phyloP scores from a whole-genome alignment of 176 grass and related monocot genomes.

The Otatea glauca region DNA sequence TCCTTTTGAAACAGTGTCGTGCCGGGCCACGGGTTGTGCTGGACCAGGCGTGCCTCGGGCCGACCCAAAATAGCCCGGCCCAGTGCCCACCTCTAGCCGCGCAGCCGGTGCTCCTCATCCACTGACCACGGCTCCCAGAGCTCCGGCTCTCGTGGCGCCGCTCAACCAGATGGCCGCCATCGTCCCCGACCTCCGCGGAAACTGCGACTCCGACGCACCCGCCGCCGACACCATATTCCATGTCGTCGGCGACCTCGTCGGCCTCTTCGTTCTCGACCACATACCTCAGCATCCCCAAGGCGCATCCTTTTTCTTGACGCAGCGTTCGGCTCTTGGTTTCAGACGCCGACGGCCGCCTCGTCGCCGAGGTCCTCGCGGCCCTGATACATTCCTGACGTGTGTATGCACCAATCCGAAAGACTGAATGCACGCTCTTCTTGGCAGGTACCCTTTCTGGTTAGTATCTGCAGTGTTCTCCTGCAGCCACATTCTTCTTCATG shows the following conservation, averaged over 20 bases:
- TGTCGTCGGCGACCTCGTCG: background rate
- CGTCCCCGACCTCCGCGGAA: background rate
- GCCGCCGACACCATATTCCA: background rate
- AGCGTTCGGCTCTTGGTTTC: background rate
- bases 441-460: background rate
- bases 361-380: background rate
- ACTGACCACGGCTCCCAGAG: background rate
- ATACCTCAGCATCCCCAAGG: background rate
- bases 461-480: background rate
- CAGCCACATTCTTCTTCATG: no score
- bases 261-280: background rate
- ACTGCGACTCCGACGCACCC: background rate
- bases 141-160: background rate
- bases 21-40: no score
- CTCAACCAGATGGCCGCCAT: background rate
- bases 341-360: fast-evolving
- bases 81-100: no score
- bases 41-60: no score
- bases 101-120: background rate
- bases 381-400: background rate
- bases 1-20: no score
- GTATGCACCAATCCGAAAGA: no score
- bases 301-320: background rate
- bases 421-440: no score
- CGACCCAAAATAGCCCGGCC: no score